Evolutionary conservation across 2,329 filamentous ascomycete species (phyloP).

Genomic region (Bipolaris bicolor): DNA sequence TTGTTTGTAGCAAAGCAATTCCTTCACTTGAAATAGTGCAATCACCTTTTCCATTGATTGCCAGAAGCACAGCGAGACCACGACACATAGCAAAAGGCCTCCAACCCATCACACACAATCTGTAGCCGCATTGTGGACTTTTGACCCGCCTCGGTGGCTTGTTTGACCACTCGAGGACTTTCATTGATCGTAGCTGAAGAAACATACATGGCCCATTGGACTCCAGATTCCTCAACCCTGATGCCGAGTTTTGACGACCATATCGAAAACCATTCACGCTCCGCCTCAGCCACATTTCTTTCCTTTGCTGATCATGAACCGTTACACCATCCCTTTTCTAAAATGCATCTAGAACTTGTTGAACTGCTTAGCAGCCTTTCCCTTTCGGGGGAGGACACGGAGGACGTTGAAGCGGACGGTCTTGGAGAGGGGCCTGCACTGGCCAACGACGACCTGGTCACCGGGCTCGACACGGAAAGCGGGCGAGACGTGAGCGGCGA

Average conservation of each 20-base stretch:
- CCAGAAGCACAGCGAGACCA: slow-evolving; percentile 3
- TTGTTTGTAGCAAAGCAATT: neutral
- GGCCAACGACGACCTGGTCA: slow-evolving; percentile 98
- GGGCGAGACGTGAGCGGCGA: slow-evolving; percentile 97
- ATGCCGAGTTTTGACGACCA: slow-evolving; percentile 47
- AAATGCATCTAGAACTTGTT: slow-evolving; percentile 83
- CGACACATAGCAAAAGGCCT: neutral
- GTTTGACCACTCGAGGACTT: slow-evolving; percentile 47
- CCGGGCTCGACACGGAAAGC: slow-evolving; percentile 99
- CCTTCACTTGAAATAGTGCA: neutral
- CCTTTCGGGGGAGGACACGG: slow-evolving; percentile 94
- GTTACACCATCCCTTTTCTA: slow-evolving; percentile 35
- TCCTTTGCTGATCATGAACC: slow-evolving; percentile 37
- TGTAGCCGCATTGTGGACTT: slow-evolving; percentile 30
- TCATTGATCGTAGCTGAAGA: slow-evolving; percentile 51
- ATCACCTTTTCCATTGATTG: neutral
- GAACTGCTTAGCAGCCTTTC: slow-evolving; percentile 98
- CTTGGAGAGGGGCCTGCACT: slow-evolving; percentile 99
- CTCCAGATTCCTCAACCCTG: slow-evolving; percentile 49
- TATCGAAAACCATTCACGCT: slow-evolving; percentile 45
- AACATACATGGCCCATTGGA: slow-evolving; percentile 50
- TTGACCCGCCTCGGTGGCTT: slow-evolving; percentile 47
- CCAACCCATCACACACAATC: slow-evolving; percentile 7
- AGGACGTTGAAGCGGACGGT: slow-evolving; percentile 99
- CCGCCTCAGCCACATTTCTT: slow-evolving; percentile 32